Conservation (phyloP, 805 yeast genomes). For the Candida piceae region DNA sequence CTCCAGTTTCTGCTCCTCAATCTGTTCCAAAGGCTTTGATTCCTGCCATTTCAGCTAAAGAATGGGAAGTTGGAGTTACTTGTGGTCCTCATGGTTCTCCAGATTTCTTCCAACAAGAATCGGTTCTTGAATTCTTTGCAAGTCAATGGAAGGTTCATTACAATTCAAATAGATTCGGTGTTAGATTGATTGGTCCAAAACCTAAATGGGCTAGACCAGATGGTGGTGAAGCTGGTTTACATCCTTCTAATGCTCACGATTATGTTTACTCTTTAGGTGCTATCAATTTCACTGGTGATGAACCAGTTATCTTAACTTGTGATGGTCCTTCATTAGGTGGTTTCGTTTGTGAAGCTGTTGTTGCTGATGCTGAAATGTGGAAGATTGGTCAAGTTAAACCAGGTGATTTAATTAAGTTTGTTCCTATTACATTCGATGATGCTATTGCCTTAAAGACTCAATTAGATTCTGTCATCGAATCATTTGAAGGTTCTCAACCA, state of each 20-base stretch:
- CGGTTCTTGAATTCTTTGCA: constrained; percentile 68
- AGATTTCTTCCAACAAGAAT: constrained; percentile 79
- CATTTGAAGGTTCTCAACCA: constrained; percentile 38
- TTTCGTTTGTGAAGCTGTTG: constrained; percentile 94
- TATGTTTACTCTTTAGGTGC: constrained; percentile 96
- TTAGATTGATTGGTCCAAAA: constrained; percentile 89
- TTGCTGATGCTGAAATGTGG: constrained; percentile 96
- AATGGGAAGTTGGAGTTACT: constrained; percentile 88
- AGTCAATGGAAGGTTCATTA: constrained; percentile 92
- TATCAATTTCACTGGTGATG: constrained; percentile 96
- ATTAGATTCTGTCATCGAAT: constrained; percentile 53
- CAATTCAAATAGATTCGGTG: constrained; percentile 96
- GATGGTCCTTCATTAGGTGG: constrained; percentile 99
- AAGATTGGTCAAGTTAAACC: constrained; percentile 97
- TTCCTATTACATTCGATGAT: constrained; percentile 63
- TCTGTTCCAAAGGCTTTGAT: constrained; percentile 50
- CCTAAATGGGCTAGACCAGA: constrained; percentile 95
- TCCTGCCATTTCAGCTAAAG: constrained; percentile 47
- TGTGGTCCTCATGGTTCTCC: constrained; percentile 99
- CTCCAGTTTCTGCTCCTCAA: constrained; percentile 62
- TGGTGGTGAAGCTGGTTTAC: constrained; percentile 98
- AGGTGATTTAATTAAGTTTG: constrained; percentile 79
- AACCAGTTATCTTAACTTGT: constrained; percentile 93
- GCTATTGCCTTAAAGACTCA: constrained; percentile 60
- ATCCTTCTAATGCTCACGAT: constrained; percentile 98